Percentiles rank a stretch among this genome's conserved stretches.
Conservation (phyloP, 1,139 yeast genomes). For the Yamadazyma taylorii region DNA sequence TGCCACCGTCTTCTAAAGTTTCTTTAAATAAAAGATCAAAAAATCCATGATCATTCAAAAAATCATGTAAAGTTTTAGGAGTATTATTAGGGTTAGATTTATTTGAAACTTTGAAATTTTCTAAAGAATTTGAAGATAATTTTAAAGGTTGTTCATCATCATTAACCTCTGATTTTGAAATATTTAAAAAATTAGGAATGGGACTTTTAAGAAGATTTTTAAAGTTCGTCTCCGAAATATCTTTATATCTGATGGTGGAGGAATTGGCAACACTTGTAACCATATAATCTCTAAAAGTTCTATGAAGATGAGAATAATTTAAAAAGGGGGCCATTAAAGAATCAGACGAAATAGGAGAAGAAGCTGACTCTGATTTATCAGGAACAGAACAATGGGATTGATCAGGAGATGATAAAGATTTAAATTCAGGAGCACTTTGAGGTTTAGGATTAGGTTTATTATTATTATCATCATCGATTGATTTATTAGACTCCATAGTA, state of each 20-base stretch:
- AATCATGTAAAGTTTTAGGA: constrained; percentile 14
- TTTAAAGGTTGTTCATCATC: too few relatives aligned
- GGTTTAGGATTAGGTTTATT: too few relatives aligned
- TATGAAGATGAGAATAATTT: constrained; percentile 22
- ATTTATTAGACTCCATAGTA: neutral
- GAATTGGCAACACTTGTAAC: constrained; percentile 25
- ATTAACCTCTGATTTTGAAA: neutral
- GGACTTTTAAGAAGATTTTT: constrained; percentile 17
- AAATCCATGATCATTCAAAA: constrained; percentile 10
- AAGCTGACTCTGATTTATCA: neutral
- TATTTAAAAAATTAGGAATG: constrained; percentile 11
- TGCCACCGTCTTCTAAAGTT: neutral
- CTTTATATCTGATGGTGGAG: constrained; percentile 5
- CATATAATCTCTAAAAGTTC: constrained; percentile 31
- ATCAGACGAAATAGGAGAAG: constrained; percentile 13
- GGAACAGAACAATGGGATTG: neutral
- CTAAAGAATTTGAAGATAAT: too few relatives aligned
- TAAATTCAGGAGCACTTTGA: too few relatives aligned
- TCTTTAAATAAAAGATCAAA: constrained; percentile 4
- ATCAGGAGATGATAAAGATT: too few relatives aligned
- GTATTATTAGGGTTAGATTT: too few relatives aligned
- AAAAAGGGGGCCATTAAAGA: constrained; percentile 17
- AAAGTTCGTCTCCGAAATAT: constrained; percentile 11
- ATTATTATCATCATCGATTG: too few relatives aligned
- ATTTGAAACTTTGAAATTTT: too few relatives aligned